Percentiles rank a stretch among this genome's conserved stretches.
Conservation (phyloP, 208 protist genomes). For the Ichthyophonus hoferi region DNA sequence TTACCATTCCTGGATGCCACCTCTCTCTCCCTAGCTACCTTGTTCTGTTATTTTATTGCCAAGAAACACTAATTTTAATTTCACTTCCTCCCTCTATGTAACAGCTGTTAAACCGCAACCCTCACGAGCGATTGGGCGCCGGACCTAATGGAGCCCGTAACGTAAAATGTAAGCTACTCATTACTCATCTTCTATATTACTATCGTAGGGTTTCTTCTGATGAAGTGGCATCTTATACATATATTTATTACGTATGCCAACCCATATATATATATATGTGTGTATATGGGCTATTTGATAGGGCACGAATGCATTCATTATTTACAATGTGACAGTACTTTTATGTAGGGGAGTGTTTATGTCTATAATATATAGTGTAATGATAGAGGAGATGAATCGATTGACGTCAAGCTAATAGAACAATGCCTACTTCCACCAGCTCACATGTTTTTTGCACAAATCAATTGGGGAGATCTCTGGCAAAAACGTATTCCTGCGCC, state of each 20-base stretch:
- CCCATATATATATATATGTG: too few species aligned
- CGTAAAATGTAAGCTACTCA: constrained; percentile 27
- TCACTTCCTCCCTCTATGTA: background rate
- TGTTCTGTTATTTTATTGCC: background rate
- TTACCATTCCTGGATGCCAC: background rate
- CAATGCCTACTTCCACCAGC: background rate
- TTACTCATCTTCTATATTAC: too few species aligned
- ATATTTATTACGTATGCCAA: too few species aligned
- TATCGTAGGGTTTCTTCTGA: too few species aligned
- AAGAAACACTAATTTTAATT: background rate
- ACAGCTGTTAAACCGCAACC: constrained; percentile 43
- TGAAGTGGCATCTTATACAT: too few species aligned
- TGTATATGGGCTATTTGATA: too few species aligned
- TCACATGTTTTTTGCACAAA: constrained; percentile 33
- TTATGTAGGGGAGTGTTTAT: too few species aligned
- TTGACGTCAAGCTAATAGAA: too few species aligned
- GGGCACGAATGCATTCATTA: too few species aligned
- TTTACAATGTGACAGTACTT: too few species aligned
- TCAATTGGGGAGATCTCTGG: constrained; percentile 33
- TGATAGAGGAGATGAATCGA: too few species aligned
- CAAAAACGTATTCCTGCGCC: constrained; percentile 11
- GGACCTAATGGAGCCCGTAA: constrained; percentile 8
- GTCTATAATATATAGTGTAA: too few species aligned
- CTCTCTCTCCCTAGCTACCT: background rate
- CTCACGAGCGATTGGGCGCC: constrained; percentile 28